Evolutionary conservation across 306 rosid species (phyloP).

Genomic region (Delonix regia): DNA sequence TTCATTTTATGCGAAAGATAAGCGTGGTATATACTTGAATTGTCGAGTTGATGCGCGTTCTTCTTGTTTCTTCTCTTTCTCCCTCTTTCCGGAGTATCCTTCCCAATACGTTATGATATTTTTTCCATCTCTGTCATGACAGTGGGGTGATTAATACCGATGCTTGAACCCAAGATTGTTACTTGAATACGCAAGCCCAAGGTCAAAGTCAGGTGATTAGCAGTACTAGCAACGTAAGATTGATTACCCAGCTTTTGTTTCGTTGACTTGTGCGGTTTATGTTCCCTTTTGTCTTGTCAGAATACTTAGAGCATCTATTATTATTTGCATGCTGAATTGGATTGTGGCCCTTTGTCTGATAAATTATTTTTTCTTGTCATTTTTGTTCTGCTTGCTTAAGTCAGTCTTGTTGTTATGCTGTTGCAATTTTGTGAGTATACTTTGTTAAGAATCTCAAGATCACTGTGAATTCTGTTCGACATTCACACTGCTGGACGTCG

Average conservation of each 20-base stretch:
- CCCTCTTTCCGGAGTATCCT: neutral
- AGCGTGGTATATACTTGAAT: neutral
- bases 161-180: neutral
- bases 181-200: conserved; percentile 2
- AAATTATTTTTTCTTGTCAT: neutral
- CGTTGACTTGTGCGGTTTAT: neutral
- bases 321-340: neutral
- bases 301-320: neutral
- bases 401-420: neutral
- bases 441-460: neutral
- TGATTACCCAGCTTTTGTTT: neutral
- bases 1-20: neutral
- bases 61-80: neutral
- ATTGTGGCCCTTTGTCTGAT: neutral
- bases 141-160: neutral
- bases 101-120: neutral
- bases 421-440: neutral
- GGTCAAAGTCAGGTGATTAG: neutral
- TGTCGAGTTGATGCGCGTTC: neutral
- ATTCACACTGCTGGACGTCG: neutral
- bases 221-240: neutral
- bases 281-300: neutral
- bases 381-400: neutral
- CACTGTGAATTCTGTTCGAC: neutral
- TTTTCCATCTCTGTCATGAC: neutral